These are phyloP conservation scores for Candida frijolesensis DNA, from an alignment of 1,139 yeast genomes.

Conservation along the genomic window DNA sequence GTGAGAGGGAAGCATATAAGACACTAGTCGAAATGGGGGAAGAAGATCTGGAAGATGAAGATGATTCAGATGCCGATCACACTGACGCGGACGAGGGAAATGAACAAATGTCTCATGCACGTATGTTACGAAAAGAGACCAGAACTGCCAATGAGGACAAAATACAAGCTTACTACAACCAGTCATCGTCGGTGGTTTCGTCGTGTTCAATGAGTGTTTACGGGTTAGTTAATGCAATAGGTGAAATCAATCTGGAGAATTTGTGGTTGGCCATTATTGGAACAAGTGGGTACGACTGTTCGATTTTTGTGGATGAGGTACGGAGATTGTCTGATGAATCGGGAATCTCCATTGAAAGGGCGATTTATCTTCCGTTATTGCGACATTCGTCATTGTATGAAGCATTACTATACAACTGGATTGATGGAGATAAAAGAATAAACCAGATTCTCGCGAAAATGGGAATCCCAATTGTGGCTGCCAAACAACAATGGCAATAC, in stretches of 20 bases:
- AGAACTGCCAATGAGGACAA: conserved; percentile 57
- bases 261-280: conserved; percentile 93
- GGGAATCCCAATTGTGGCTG: conserved; percentile 89
- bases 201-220: conserved; percentile 81
- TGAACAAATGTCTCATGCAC: conserved; percentile 38
- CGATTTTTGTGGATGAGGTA: conserved; percentile 62
- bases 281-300: conserved; percentile 34
- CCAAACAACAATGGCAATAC: conserved; percentile 92
- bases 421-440: conserved; percentile 79
- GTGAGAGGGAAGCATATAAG: conserved; percentile 58
- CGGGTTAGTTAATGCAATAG: conserved; percentile 76
- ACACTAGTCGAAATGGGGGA: conserved; percentile 40
- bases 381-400: conserved; percentile 95
- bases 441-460: conserved; percentile 93
- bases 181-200: conserved; percentile 77
- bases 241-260: conserved; percentile 55
- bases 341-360: conserved; percentile 70
- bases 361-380: conserved; percentile 80
- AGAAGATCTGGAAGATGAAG: conserved; percentile 26
- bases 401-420: conserved; percentile 80
- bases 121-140: conserved; percentile 29
- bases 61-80: conserved; percentile 18
- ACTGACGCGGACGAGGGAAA: conserved; percentile 28
- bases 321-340: conserved; percentile 74
- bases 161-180: conserved; percentile 73